Evolutionary conservation across 352 stramenopile species (phyloP).

Genomic region (Phytophthora quininea): DNA sequence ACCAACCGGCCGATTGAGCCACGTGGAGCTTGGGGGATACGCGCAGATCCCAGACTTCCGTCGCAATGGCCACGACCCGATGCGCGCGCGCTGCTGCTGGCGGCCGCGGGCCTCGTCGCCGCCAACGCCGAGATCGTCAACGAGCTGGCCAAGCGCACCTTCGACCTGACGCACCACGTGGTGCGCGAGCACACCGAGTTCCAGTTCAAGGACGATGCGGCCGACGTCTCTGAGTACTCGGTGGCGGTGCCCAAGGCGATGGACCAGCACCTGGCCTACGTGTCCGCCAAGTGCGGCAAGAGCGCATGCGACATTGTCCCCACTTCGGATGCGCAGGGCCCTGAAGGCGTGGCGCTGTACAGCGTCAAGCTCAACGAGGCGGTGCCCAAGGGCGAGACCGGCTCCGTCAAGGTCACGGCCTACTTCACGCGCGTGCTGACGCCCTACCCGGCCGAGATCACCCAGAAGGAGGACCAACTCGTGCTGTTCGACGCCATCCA

Average conservation of each 20-base stretch:
- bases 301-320: conserved; percentile 68
- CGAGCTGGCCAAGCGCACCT: conserved; percentile 77
- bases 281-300: conserved; percentile 80
- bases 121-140: conserved; percentile 68
- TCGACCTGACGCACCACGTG: conserved; percentile 86
- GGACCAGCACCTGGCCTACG: conserved; percentile 56
- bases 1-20: no score
- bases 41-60: conserved; percentile 19
- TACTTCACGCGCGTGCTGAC: conserved; percentile 83
- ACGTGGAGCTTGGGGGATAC: conserved; percentile 16
- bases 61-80: conserved; percentile 20
- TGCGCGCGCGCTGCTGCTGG: conserved; percentile 34
- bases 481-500: conserved; percentile 79
- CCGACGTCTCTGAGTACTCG: conserved; percentile 61
- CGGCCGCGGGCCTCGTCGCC: conserved; percentile 39
- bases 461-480: conserved; percentile 85
- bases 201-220: conserved; percentile 68
- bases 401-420: conserved; percentile 75
- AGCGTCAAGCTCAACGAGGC: conserved; percentile 71
- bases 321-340: conserved; percentile 29
- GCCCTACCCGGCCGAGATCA: conserved; percentile 79
- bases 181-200: conserved; percentile 80
- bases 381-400: conserved; percentile 54
- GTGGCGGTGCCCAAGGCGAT: conserved; percentile 68
- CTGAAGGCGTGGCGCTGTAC: conserved; percentile 60